Evolutionary conservation across 192 early-diverging fungal species (phyloP).

Genomic region (Spizellomyces punctatus): DNA sequence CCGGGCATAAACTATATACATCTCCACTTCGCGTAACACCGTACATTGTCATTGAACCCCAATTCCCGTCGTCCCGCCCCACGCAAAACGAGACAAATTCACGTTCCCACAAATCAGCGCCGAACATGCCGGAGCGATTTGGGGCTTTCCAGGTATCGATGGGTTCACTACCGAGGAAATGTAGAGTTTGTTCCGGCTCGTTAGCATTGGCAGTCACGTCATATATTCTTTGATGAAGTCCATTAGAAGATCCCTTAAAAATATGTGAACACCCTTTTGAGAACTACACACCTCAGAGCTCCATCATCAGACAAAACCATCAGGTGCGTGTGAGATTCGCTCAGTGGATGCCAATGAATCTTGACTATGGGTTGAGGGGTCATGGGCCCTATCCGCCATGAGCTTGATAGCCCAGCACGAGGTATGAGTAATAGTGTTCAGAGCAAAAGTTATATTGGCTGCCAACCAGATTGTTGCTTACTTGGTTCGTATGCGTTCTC

Average conservation of each 20-base stretch:
- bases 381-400: background rate
- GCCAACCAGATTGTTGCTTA: background rate
- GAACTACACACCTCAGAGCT: conserved; percentile 50
- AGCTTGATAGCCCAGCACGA: background rate
- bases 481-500: too few relatives aligned
- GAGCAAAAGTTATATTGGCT: background rate
- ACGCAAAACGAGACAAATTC: conserved; percentile 54
- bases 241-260: background rate
- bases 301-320: conserved; percentile 70
- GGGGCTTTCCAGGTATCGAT: background rate
- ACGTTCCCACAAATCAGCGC: conserved; percentile 38
- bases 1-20: conserved; percentile 75
- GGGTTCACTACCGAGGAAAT: conserved; percentile 38
- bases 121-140: conserved; percentile 34
- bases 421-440: background rate
- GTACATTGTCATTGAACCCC: conserved; percentile 75
- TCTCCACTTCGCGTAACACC: conserved; percentile 71
- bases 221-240: conserved; percentile 57
- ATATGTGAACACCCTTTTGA: background rate
- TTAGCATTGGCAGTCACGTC: conserved; percentile 55
- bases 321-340: conserved; percentile 67
- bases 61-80: conserved; percentile 48
- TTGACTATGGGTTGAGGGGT: conserved; percentile 42
- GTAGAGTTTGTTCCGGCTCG: conserved; percentile 68
- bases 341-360: conserved; percentile 81